Evolutionary conservation across 352 stramenopile genomes (phyloP), one percentile per base, ranked within the genome.

Genomic region (Phytophthora tentaculata): DNA sequence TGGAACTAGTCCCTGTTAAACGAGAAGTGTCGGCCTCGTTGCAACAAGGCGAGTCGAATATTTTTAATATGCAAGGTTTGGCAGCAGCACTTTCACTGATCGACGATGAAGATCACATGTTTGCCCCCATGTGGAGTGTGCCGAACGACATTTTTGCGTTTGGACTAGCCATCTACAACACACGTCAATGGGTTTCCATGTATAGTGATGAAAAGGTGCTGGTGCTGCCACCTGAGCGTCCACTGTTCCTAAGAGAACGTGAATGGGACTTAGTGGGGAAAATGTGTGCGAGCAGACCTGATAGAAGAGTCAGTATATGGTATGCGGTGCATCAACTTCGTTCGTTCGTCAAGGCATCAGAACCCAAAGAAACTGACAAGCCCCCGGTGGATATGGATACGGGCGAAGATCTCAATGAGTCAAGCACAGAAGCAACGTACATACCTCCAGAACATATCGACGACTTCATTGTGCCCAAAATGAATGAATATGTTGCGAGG

Each of bases 321-420:
- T n/a, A n/a, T n/a, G n/a, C n/a, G n/a, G n/a, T 78, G 45, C 66
- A 75, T 20, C 71, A 72, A 53, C 32, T 78, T 7, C 68, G 67
- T 53, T 22, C 43, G 26, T 67, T 73, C 45, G 41, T 62, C 20
- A 61, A 57, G 45, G 24, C 17, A 13, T 50, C 45, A 24, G 47
- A 69, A n/a, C 8, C 47, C 7, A 48, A 51, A 12, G 29, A 43
- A 50, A 20, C 41, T 1, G 59, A 57, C 26, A 64, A 51, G 22
- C 35, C 24, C 5, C 55, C 62, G 22, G 67, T 72, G 56, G 63
- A 69, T 69, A 45, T 71, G n/a, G n/a, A n/a, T n/a, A n/a, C n/a
- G 17, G 56, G 32, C 16, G 62, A 60, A 64, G 68, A 72, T 47
- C 12, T 22, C 13, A 50, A 12, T 35, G 67, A 74, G 32, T 44